A percentile compares a stretch with the other conserved stretches of the same genome.
Conservation (phyloP, 2,329 filamentous ascomycete species). For the Ophiocordyceps camponoti-floridani region DNA sequence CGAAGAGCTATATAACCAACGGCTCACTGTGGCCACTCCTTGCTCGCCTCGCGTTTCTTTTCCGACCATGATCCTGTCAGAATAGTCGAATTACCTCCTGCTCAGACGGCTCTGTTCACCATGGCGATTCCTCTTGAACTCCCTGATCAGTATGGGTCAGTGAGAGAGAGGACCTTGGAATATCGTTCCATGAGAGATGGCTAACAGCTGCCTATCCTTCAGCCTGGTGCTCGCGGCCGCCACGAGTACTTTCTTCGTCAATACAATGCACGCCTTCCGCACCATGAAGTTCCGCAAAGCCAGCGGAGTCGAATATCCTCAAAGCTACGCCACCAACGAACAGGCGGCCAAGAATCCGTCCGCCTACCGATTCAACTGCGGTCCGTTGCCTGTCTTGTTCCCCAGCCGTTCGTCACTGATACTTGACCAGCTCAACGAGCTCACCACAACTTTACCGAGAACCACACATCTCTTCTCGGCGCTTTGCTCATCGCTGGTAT, state of each 20-base stretch:
- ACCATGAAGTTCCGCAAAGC: slow-evolving; percentile 30
- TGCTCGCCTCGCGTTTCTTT: neutral
- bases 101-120: slow-evolving; percentile 6
- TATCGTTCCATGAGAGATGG: neutral
- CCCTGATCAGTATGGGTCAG: slow-evolving; percentile 33
- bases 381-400: slow-evolving; percentile 13
- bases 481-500: slow-evolving; percentile 38
- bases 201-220: neutral
- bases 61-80: neutral
- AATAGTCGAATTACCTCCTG: neutral
- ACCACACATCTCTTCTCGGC: slow-evolving; percentile 32
- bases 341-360: slow-evolving; percentile 33
- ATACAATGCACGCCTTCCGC: slow-evolving; percentile 29
- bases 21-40: neutral
- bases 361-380: slow-evolving; percentile 45
- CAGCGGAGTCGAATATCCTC: slow-evolving; percentile 37
- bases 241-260: slow-evolving; percentile 38
- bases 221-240: slow-evolving; percentile 46
- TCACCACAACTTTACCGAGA: slow-evolving; percentile 47
- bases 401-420: slow-evolving; percentile 1
- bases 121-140: slow-evolving; percentile 27
- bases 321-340: slow-evolving; percentile 35
- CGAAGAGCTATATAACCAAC: neutral
- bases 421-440: slow-evolving; percentile 33
- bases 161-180: neutral